These are phyloP conservation scores for Russula emetica DNA, from an alignment of 768 basidiomycete species.

Conservation along the genomic window DNA sequence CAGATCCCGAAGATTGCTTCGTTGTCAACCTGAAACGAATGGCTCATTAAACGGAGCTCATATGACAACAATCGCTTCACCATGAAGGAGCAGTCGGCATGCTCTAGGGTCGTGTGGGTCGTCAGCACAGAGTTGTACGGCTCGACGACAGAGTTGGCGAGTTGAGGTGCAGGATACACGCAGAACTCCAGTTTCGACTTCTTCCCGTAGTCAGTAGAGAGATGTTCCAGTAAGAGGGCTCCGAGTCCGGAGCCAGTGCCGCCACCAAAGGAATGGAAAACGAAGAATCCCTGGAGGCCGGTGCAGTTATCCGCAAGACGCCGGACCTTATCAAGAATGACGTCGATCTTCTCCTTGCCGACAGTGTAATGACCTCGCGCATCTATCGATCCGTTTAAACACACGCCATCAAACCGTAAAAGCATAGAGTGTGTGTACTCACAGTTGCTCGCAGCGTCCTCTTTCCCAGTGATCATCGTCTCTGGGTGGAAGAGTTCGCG, in stretches of 20 bases:
- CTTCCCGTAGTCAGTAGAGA: constrained; percentile 86
- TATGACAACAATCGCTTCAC: constrained; percentile 66
- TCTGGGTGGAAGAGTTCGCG: constrained; percentile 98
- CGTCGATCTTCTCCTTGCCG: constrained; percentile 97
- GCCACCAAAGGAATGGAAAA: constrained; percentile 99
- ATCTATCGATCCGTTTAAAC: constrained; percentile 46
- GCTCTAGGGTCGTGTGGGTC: constrained; percentile 97
- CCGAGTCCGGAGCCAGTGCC: constrained; percentile 99
- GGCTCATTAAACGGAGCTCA: constrained; percentile 47
- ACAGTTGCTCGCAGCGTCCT: constrained; percentile 99
- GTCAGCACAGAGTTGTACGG: constrained; percentile 98
- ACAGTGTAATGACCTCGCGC: constrained; percentile 99
- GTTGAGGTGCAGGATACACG: constrained; percentile 91
- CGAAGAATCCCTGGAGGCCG: constrained; percentile 98
- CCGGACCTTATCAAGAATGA: constrained; percentile 94
- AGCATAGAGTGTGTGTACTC: constrained; percentile 30
- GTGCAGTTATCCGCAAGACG: constrained; percentile 96
- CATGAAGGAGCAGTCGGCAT: constrained; percentile 61
- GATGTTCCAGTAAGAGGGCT: constrained; percentile 91
- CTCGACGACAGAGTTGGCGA: constrained; percentile 95
- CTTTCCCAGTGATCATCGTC: constrained; percentile 96
- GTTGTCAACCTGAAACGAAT: constrained; percentile 44
- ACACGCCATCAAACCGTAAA: background rate
- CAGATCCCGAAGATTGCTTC: constrained; percentile 68
- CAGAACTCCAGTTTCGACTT: constrained; percentile 69